A percentile compares a stretch with the other conserved stretches of the same genome.
phyloP scores from a whole-genome alignment of 1,284 basidiomycete species.

The Ceratobasidium sp. region DNA sequence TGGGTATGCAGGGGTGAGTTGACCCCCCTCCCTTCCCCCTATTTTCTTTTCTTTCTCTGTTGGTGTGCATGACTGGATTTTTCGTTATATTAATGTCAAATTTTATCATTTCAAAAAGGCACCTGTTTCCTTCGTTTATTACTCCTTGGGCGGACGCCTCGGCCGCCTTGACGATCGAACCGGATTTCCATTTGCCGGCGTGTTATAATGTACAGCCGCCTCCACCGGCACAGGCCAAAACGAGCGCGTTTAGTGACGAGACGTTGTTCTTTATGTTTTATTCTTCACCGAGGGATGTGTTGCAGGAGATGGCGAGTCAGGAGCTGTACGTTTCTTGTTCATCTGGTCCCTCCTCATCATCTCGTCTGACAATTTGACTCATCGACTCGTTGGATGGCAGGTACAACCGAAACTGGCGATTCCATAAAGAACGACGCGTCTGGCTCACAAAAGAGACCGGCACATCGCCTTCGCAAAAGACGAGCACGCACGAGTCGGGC shows the following conservation, averaged over 20 bases:
- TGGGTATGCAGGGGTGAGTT: conserved; percentile 81
- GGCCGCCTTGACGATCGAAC: conserved; percentile 82
- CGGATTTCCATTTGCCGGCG: conserved; percentile 89
- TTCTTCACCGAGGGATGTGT: conserved; percentile 87
- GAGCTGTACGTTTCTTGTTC: conserved; percentile 76
- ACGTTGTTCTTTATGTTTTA: conserved; percentile 99
- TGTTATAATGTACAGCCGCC: conserved; percentile 96
- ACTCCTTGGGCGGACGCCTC: conserved; percentile 95
- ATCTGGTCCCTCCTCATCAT: neutral
- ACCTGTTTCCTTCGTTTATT: conserved; percentile 92
- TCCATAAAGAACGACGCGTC: conserved; percentile 92
- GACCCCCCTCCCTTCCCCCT: conserved; percentile 37
- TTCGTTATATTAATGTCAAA: conserved; percentile 53
- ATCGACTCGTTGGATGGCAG: conserved; percentile 59
- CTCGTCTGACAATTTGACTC: conserved; percentile 22
- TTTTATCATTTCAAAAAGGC: conserved; percentile 51
- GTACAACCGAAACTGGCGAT: conserved; percentile 97
- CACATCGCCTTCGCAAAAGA: conserved; percentile 83
- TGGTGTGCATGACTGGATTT: neutral
- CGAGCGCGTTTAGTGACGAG: conserved; percentile 91
- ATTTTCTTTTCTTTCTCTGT: neutral
- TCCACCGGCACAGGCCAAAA: conserved; percentile 86
- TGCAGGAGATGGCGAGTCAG: conserved; percentile 95
- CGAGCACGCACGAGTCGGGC: conserved; percentile 87
- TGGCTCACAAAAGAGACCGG: conserved; percentile 96